Conservation (phyloP, 805 yeast genomes). For the Tetrapisispora nanseiensis region DNA sequence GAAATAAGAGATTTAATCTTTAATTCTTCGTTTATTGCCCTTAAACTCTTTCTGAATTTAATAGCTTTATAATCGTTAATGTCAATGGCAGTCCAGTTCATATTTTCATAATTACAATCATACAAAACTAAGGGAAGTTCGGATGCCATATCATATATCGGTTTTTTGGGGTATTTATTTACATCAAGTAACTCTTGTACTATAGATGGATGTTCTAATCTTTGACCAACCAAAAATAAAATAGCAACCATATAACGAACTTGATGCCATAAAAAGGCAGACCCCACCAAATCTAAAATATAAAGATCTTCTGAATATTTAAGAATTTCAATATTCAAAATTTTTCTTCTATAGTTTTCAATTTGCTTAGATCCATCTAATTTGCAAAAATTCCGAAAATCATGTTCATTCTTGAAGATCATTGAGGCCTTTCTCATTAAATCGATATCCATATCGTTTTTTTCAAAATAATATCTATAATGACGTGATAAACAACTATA, state of each 20-base stretch:
- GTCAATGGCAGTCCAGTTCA: slow-evolving; percentile 48
- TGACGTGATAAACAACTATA: slow-evolving; percentile 84
- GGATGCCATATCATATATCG: slow-evolving; percentile 79
- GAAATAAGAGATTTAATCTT: slow-evolving; percentile 48
- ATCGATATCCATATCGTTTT: slow-evolving; percentile 47
- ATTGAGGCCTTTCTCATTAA: slow-evolving; percentile 63
- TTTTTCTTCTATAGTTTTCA: slow-evolving; percentile 59
- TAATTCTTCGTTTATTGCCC: slow-evolving; percentile 46
- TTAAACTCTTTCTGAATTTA: slow-evolving; percentile 36
- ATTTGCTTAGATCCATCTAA: slow-evolving; percentile 92
- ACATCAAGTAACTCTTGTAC: slow-evolving; percentile 52
- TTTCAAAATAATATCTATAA: slow-evolving; percentile 69
- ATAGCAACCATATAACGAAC: slow-evolving; percentile 92
- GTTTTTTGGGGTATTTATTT: slow-evolving; percentile 50
- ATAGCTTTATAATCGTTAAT: slow-evolving; percentile 31
- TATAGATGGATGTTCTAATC: slow-evolving; percentile 50
- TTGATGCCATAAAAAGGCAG: slow-evolving; percentile 96
- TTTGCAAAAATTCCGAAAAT: slow-evolving; percentile 90
- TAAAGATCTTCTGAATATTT: slow-evolving; percentile 36
- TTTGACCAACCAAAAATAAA: slow-evolving; percentile 71
- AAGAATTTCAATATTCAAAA: slow-evolving; percentile 43
- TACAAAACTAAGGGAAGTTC: slow-evolving; percentile 80
- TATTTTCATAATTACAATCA: slow-evolving; percentile 66
- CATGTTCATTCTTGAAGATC: slow-evolving; percentile 58
- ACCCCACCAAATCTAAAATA: slow-evolving; percentile 70